phyloP scores from a whole-genome alignment of 176 grass and related monocot genomes.

The Neostapfia colusana region DNA sequence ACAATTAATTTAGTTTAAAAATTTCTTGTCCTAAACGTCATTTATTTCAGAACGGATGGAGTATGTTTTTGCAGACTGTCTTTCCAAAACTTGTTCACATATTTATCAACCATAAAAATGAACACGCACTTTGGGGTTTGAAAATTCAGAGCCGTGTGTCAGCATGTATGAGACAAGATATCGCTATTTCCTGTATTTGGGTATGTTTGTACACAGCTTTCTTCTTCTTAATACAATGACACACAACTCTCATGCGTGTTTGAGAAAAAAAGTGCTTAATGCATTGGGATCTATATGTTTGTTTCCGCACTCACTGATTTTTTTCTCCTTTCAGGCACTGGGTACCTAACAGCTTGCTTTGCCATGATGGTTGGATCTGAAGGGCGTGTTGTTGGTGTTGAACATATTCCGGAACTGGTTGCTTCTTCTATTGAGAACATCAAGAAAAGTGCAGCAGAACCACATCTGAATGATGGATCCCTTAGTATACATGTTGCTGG shows the following conservation, averaged over 20 bases:
- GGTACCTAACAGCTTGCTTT: conserved; percentile 76
- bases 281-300: neutral
- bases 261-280: conserved; percentile 1
- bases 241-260: too few relatives aligned
- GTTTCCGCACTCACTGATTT: conserved; percentile 15
- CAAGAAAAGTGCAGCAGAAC: conserved; percentile 62
- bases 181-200: too few relatives aligned
- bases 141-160: neutral
- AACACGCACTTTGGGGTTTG: neutral
- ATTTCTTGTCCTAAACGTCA: too few relatives aligned
- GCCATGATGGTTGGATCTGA: conserved; percentile 68
- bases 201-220: too few relatives aligned
- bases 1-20: too few relatives aligned
- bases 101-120: neutral
- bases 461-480: conserved; percentile 57
- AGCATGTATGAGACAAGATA: neutral
- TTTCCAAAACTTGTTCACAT: neutral
- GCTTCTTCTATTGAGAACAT: conserved; percentile 70
- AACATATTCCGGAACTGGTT: conserved; percentile 82
- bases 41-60: too few relatives aligned
- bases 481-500: conserved; percentile 59
- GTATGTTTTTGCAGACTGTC: neutral
- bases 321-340: conserved; percentile 50
- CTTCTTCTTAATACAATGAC: too few relatives aligned
- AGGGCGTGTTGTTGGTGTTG: conserved; percentile 61